Evolutionary conservation across 164 flowering plant genomes (phyloP).

Genomic region (Nelumbo lutea): DNA sequence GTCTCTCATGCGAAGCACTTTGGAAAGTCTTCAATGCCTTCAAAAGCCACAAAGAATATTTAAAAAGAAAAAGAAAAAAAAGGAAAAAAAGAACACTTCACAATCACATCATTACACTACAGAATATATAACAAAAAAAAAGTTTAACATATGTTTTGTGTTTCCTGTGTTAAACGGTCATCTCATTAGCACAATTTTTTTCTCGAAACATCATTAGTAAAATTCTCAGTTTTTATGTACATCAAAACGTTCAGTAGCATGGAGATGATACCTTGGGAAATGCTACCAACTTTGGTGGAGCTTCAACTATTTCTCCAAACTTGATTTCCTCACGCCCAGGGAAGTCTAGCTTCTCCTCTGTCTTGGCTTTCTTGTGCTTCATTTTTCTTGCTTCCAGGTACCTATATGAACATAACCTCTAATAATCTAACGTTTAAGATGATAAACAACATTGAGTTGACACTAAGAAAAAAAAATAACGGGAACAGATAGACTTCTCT

Average conservation of each 20-base stretch:
- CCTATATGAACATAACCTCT: slow-evolving; percentile 27
- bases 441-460: not conserved
- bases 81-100: no score
- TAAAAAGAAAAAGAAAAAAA: no score
- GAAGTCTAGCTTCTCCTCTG: slow-evolving; percentile 45
- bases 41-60: slow-evolving; percentile 8
- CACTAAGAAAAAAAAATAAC: not conserved
- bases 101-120: no score
- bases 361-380: slow-evolving; percentile 49
- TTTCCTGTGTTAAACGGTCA: no score
- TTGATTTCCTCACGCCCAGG: slow-evolving; percentile 43
- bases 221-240: no score
- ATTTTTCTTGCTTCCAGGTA: slow-evolving; percentile 37
- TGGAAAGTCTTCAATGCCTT: slow-evolving; percentile 42
- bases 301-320: slow-evolving; percentile 90
- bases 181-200: no score
- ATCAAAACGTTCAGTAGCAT: not conserved
- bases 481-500: not conserved
- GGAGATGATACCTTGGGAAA: slow-evolving; percentile 62
- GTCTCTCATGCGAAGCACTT: slow-evolving; percentile 77
- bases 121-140: no score
- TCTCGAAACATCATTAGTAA: no score
- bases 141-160: no score
- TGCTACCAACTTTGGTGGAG: slow-evolving; percentile 73
- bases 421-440: not conserved